Evolutionary conservation across 169 alveolate genomes (phyloP).

Genomic region (Blepharisma undulans): DNA sequence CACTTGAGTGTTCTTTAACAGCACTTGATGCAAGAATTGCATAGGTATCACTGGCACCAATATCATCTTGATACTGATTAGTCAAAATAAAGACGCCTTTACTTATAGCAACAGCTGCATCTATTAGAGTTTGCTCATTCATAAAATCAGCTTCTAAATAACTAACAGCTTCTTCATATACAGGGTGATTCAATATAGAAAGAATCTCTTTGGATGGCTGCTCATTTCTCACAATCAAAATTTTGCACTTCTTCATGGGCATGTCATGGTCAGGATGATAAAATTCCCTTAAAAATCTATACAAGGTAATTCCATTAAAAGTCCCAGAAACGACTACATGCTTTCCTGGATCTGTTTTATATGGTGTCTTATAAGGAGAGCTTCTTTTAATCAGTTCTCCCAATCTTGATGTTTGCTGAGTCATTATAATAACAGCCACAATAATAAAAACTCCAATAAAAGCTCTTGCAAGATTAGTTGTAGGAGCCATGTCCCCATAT

Average conservation of each 20-base stretch:
- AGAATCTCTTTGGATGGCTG: constrained; percentile 43
- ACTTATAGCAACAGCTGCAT: constrained; percentile 52
- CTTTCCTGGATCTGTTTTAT: constrained; percentile 42
- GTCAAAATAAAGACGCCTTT: constrained; percentile 61
- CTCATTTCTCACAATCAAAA: constrained; percentile 51
- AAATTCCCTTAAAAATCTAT: constrained; percentile 57
- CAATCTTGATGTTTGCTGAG: constrained; percentile 50
- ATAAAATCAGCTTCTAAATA: constrained; percentile 54
- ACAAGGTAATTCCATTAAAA: constrained; percentile 49
- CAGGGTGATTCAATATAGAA: constrained; percentile 39
- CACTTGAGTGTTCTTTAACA: constrained; percentile 44
- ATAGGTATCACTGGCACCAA: constrained; percentile 49
- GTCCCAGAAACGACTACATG: constrained; percentile 57
- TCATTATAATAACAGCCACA: constrained; percentile 49
- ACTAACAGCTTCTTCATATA: constrained; percentile 52
- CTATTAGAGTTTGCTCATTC: constrained; percentile 38
- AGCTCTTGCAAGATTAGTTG: constrained; percentile 48
- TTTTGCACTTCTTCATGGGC: constrained; percentile 48
- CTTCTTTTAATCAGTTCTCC: constrained; percentile 50
- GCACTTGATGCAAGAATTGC: constrained; percentile 58
- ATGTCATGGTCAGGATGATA: constrained; percentile 67
- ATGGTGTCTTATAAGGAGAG: constrained; percentile 35
- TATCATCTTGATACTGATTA: constrained; percentile 46
- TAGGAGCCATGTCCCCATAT: constrained; percentile 63
- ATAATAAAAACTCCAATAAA: constrained; percentile 56